Evolutionary conservation across 2,329 filamentous ascomycete species (phyloP).

Genomic region (Phialocephala sp.): DNA sequence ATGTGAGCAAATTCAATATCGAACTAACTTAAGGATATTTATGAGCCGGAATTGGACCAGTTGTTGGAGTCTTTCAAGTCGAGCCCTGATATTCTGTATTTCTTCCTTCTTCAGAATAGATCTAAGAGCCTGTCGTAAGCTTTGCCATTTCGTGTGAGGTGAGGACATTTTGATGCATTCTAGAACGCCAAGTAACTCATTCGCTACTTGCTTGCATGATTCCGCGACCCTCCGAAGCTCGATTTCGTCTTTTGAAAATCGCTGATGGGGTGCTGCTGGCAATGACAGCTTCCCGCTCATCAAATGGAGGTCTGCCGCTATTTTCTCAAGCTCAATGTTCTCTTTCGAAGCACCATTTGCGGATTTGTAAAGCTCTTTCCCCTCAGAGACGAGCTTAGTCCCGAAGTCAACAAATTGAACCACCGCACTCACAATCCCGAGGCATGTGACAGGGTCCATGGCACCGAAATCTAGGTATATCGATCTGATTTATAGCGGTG

Average conservation of each 20-base stretch:
- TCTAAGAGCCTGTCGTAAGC: background rate
- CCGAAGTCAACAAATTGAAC: constrained; percentile 4
- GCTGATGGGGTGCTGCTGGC: background rate
- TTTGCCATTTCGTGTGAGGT: background rate
- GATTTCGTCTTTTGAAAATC: background rate
- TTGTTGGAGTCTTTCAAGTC: background rate
- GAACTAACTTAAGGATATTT: background rate
- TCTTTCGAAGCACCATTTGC: background rate
- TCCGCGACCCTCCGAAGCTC: background rate
- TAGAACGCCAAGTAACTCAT: background rate
- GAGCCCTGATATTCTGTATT: background rate
- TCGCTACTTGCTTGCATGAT: background rate
- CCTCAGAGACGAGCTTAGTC: background rate
- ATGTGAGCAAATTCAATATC: background rate
- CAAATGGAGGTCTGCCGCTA: background rate
- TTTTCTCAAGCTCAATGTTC: background rate
- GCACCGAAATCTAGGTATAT: background rate
- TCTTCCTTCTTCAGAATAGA: background rate
- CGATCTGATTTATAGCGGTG: background rate
- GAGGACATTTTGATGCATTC: background rate
- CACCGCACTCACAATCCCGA: background rate
- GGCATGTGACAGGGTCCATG: background rate
- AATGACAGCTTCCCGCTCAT: background rate
- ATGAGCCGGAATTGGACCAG: background rate
- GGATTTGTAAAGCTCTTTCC: background rate